phyloP scores from a whole-genome alignment of 2,329 filamentous ascomycete species.

The Apiospora saccharicola region DNA sequence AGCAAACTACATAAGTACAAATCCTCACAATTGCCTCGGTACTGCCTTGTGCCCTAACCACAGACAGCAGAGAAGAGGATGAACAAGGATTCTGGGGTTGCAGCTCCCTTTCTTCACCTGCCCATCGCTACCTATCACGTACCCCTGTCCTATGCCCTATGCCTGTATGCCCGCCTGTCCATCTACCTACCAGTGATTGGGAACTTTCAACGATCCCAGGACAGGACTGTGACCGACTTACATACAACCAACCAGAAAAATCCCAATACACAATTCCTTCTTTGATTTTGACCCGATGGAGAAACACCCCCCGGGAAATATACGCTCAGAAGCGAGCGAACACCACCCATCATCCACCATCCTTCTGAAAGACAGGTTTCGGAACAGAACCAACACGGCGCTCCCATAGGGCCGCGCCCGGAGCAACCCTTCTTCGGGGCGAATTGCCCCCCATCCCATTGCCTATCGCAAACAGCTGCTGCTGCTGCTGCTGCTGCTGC shows the following conservation, averaged over 20 bases:
- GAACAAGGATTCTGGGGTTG: background rate
- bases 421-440: conserved; percentile 10
- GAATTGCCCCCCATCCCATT: background rate
- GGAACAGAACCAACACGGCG: background rate
- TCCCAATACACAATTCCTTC: background rate
- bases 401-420: conserved; percentile 15
- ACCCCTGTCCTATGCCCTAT: background rate
- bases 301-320: background rate
- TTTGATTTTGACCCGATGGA: background rate
- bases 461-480: background rate
- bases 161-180: no score
- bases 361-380: conserved; percentile 17
- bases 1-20: background rate
- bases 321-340: background rate
- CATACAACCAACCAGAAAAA: background rate
- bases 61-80: background rate
- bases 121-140: background rate
- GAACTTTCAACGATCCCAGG: background rate
- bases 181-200: no score
- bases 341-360: background rate
- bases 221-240: background rate
- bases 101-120: conserved; percentile 13
- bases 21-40: background rate
- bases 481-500: background rate
- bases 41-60: background rate